Conservation (phyloP, 2,329 filamentous ascomycete species). For the Trichoderma citrinoviride region DNA sequence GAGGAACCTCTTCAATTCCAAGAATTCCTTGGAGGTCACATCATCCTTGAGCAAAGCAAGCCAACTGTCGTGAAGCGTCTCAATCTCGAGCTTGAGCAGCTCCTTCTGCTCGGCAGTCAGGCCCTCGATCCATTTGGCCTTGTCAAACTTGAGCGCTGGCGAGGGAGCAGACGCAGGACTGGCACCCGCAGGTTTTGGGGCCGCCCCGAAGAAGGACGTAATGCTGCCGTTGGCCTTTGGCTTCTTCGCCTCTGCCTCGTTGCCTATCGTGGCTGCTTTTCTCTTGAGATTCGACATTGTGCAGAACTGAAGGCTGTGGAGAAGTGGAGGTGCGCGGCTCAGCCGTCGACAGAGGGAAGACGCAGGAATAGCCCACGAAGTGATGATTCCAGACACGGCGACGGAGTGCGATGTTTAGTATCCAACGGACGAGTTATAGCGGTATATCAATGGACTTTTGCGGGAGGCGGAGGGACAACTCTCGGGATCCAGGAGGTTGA, state of each 20-base stretch:
- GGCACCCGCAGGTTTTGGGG: slow-evolving; percentile 52
- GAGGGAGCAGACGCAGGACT: slow-evolving; percentile 27
- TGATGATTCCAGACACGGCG: neutral
- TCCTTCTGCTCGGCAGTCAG: slow-evolving; percentile 79
- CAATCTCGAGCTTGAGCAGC: slow-evolving; percentile 83
- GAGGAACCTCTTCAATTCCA: slow-evolving; percentile 84
- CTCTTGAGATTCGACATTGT: slow-evolving; percentile 62
- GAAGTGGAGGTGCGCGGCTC: slow-evolving; percentile 23
- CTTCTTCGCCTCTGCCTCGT: slow-evolving; percentile 61
- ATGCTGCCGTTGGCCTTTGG: slow-evolving; percentile 74
- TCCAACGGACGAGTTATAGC: neutral
- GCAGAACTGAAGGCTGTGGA: slow-evolving; percentile 5
- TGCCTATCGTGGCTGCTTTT: slow-evolving; percentile 50
- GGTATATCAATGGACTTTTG: neutral
- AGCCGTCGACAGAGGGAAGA: slow-evolving; percentile 16
- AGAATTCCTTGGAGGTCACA: slow-evolving; percentile 72
- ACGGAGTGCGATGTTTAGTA: neutral
- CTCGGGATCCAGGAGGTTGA: neutral
- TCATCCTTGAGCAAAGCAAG: slow-evolving; percentile 85
- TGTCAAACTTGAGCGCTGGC: slow-evolving; percentile 67
- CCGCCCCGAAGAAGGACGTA: slow-evolving; percentile 78
- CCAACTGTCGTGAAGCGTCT: slow-evolving; percentile 90
- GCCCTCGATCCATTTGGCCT: slow-evolving; percentile 80
- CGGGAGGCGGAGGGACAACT: neutral
- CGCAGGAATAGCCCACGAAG: slow-evolving; percentile 9